phyloP scores from a whole-genome alignment of 495 filamentous ascomycete species.

The Friedmanniomyces endolithicus region DNA sequence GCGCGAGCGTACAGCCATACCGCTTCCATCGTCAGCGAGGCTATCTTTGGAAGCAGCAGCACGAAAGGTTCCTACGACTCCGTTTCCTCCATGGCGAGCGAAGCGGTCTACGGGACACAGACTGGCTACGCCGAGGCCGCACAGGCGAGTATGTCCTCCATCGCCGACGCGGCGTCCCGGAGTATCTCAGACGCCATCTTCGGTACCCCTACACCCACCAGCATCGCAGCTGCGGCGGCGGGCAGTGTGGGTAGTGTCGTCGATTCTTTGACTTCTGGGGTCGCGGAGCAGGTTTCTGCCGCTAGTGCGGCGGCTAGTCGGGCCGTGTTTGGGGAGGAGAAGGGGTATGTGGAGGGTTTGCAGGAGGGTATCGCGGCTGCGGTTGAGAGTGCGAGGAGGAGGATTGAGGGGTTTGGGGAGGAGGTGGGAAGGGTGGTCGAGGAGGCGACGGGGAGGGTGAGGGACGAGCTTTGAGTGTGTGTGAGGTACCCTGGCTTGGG shows the following conservation, averaged over 20 bases:
- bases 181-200: conserved; percentile 45
- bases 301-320: conserved; percentile 19
- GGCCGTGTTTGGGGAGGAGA: conserved; percentile 35
- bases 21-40: conserved; percentile 37
- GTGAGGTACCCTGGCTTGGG: background rate
- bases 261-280: conserved; percentile 29
- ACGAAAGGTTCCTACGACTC: conserved; percentile 43
- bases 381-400: conserved; percentile 39
- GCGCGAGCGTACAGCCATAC: conserved; percentile 39
- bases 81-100: conserved; percentile 40
- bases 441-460: conserved; percentile 13
- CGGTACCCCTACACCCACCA: conserved; percentile 33
- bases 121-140: conserved; percentile 39
- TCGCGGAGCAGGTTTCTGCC: conserved; percentile 27
- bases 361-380: conserved; percentile 36
- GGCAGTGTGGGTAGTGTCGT: conserved; percentile 28
- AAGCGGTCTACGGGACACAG: conserved; percentile 45
- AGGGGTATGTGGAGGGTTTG: conserved; percentile 45
- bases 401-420: conserved; percentile 35
- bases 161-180: conserved; percentile 38
- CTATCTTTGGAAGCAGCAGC: conserved; percentile 47
- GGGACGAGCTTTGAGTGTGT: conserved; percentile 18
- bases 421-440: background rate
- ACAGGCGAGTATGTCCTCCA: conserved; percentile 37
- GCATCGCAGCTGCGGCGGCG: conserved; percentile 25